These are phyloP conservation scores for Cephalotrichum gorgonifer DNA, from an alignment of 2,329 filamentous ascomycete genomes.

Conservation along the genomic window DNA sequence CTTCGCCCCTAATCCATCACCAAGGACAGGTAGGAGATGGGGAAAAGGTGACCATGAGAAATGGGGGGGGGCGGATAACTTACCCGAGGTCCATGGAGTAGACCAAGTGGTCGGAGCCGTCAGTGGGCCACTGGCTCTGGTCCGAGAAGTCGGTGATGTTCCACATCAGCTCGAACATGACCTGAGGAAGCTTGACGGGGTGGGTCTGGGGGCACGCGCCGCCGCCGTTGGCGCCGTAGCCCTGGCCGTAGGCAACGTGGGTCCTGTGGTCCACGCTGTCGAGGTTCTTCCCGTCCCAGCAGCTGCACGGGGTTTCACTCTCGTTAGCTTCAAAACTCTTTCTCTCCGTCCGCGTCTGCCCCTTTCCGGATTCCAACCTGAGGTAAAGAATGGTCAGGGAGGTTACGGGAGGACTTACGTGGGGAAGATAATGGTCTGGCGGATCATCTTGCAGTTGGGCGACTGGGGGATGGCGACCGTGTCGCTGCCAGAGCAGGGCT, in stretches of 20 bases:
- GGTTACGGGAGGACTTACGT: constrained; percentile 20
- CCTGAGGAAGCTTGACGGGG: constrained; percentile 8
- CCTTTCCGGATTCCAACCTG: not conserved
- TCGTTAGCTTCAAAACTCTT: not conserved
- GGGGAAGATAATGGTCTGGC: constrained; percentile 41
- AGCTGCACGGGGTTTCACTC: constrained; percentile 28
- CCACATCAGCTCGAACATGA: constrained; percentile 9
- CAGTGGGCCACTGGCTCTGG: constrained; percentile 4
- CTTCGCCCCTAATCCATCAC: too few relatives aligned
- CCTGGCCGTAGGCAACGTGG: constrained; percentile 6
- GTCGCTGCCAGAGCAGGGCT: constrained; percentile 37
- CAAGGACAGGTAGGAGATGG: not conserved
- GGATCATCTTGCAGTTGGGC: constrained; percentile 39
- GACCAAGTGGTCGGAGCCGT: constrained; percentile 7
- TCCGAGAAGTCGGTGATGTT: constrained; percentile 7
- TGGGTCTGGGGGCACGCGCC: constrained; percentile 7
- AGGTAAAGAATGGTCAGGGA: not conserved
- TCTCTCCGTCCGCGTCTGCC: not conserved
- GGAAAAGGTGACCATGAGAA: not conserved
- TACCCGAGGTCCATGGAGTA: constrained; percentile 7
- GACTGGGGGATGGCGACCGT: constrained; percentile 36
- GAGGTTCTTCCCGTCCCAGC: constrained; percentile 43
- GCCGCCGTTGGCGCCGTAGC: constrained; percentile 3
- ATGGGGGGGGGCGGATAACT: not conserved
- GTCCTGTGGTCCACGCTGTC: constrained; percentile 34